Percentiles rank a stretch among this genome's conserved stretches.
These are phyloP conservation scores for Chrysosporium keratinophilum DNA, from an alignment of 2,329 filamentous ascomycete species.

Conservation along the genomic window DNA sequence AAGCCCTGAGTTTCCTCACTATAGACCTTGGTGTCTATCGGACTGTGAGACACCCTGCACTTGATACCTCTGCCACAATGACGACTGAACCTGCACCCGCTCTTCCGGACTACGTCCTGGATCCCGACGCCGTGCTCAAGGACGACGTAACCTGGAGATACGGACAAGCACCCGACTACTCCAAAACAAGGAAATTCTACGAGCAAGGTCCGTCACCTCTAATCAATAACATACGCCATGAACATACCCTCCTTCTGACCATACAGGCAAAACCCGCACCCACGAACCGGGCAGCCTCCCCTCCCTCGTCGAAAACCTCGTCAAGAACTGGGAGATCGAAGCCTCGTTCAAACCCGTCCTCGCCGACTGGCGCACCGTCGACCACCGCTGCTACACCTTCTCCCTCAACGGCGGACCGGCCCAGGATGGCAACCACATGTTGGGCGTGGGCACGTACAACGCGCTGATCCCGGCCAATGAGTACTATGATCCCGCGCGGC, in stretches of 20 bases:
- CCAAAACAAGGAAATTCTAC: constrained; percentile 51
- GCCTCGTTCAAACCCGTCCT: constrained; percentile 56
- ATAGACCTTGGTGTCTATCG: too few relatives aligned
- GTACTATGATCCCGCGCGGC: constrained; percentile 53
- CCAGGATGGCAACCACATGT: constrained; percentile 53
- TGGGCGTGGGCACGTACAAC: constrained; percentile 59
- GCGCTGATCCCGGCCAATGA: constrained; percentile 54
- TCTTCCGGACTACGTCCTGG: constrained; percentile 49
- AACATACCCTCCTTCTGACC: background rate
- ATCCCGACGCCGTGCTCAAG: constrained; percentile 49
- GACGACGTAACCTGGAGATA: constrained; percentile 51
- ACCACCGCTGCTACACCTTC: constrained; percentile 50
- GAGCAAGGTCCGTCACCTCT: constrained; percentile 40
- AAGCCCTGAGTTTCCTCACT: too few relatives aligned
- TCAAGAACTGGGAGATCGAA: constrained; percentile 65
- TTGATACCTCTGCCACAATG: background rate
- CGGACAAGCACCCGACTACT: constrained; percentile 52
- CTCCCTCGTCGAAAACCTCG: constrained; percentile 55
- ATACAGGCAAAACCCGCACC: constrained; percentile 49
- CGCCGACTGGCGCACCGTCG: constrained; percentile 56
- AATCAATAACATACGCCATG: background rate
- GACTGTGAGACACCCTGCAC: background rate
- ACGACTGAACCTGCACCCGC: constrained; percentile 27
- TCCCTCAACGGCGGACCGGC: constrained; percentile 52
- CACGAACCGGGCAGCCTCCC: constrained; percentile 49